These are phyloP conservation scores for Ramalina intermedia DNA, from an alignment of 495 filamentous ascomycete genomes.

Conservation along the genomic window DNA sequence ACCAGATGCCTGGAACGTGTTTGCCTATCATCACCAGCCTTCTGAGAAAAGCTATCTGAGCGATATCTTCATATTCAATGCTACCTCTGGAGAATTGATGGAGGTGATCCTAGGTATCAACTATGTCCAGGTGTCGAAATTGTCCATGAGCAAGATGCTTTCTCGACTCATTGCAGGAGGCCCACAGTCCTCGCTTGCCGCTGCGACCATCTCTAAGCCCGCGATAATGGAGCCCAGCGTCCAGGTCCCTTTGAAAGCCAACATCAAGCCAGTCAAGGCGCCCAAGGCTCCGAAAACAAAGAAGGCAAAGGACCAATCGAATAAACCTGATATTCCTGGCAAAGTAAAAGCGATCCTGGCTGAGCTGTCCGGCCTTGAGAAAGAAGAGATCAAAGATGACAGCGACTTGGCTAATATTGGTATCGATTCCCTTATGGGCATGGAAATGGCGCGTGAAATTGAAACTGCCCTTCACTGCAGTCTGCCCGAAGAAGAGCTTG, in stretches of 20 bases:
- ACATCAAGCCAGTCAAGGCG: neutral
- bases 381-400: slow-evolving; percentile 24
- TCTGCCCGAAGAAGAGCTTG: slow-evolving; percentile 21
- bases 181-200: neutral
- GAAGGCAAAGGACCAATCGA: slow-evolving; percentile 1
- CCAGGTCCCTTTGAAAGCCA: neutral
- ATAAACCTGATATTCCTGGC: slow-evolving; percentile 13
- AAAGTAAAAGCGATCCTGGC: slow-evolving; percentile 19
- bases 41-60: slow-evolving; percentile 26
- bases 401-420: slow-evolving; percentile 32
- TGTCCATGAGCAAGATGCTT: slow-evolving; percentile 27
- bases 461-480: slow-evolving; percentile 29
- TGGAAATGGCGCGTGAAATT: slow-evolving; percentile 39
- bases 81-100: slow-evolving; percentile 22
- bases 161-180: slow-evolving; percentile 9
- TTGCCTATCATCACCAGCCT: slow-evolving; percentile 23
- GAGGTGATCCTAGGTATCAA: slow-evolving; percentile 38
- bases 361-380: slow-evolving; percentile 30
- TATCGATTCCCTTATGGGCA: slow-evolving; percentile 41
- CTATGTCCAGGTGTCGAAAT: slow-evolving; percentile 29
- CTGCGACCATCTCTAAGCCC: neutral
- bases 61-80: slow-evolving; percentile 40
- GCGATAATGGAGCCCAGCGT: neutral
- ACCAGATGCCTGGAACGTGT: slow-evolving; percentile 30
- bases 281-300: slow-evolving; percentile 6